Evolutionary conservation across 2,329 filamentous ascomycete species (phyloP), one percentile per base, ranked within the genome.

Genomic region (Dissoconium aciculare): DNA sequence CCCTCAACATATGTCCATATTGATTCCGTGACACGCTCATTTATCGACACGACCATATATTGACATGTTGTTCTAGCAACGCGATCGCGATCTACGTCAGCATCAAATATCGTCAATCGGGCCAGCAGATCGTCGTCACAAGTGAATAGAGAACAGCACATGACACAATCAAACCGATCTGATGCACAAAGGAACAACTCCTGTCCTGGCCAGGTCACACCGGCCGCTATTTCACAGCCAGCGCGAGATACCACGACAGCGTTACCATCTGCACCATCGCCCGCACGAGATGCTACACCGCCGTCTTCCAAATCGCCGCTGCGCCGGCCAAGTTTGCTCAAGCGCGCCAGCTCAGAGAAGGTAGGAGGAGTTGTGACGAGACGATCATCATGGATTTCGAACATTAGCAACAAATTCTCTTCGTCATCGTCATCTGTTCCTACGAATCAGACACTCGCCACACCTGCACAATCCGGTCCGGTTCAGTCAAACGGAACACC

Each of bases 401-500:
- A 74, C 50, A 73, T 95, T 43, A 91, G 83, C 41, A 87, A 82
- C 42, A 94, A 92, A 53, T 93, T 95, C 59, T 84, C 80, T 3
- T 46, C 45, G 11, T 40, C 38, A 4, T 40, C 45, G 4, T 23
- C 19, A 8, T 23, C 19, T 8, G n/a, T n/a, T 8, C 19, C 19
- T 23, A 8, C 19, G 19, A n/a, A n/a, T n/a, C n/a, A n/a, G n/a
- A n/a, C n/a, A n/a, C n/a, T n/a, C n/a, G n/a, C n/a, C n/a, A n/a
- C n/a, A n/a, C n/a, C n/a, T n/a, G n/a, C n/a, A n/a, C n/a, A n/a
- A n/a, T n/a, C n/a, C n/a, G n/a, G n/a, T n/a, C n/a, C n/a, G n/a
- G n/a, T n/a, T n/a, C n/a, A n/a, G n/a, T n/a, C n/a, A n/a, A n/a
- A n/a, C n/a, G n/a, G n/a, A n/a, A n/a, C n/a, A n/a, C n/a, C n/a